Evolutionary conservation across 2,329 filamentous ascomycete genomes (phyloP), one percentile per base, ranked within the genome.

Genomic region (Paradendryphiella salina): DNA sequence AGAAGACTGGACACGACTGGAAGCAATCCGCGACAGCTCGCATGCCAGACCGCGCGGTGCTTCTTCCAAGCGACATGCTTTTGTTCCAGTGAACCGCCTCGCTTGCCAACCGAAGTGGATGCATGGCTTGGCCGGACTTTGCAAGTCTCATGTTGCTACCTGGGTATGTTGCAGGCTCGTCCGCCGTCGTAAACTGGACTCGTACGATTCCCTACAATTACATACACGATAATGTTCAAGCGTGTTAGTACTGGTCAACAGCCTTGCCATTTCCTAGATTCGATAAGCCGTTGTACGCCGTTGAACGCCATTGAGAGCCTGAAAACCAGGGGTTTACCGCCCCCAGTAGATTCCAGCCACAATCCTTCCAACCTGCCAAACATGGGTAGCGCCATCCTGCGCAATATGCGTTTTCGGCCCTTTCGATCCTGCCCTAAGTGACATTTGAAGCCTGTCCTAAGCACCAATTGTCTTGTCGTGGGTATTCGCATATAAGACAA

Each of bases 81-180:
- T 33, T 39, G 32, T 46, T 40, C 42, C 35, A 32, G 33, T 31
- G 34, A 26, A 33, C 36, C 33, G 44, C 46, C 53, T 65, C 62
- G 62, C 55, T 61, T 65, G 54, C 56, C 49, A 64, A 49, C 57
- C 60, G 62, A 65, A 52, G 55, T 48, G 46, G 29, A 45, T 50
- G 37, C 45, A 45, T 35, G 40, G 35, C 50, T 49, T 49, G 45
- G 37, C 50, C n/a, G 15, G 38, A 39, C 20, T 34, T 15, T 18
- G 8, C 29, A 23, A 28, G 50, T 39, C 39, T 40, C 39, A 49
- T 28, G 40, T 34, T 44, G 34, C 23, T 52, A 28, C 23, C 15
- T 18, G 15, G 35, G 8, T 26, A 26, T 26, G 23, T n/a, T n/a
- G 17, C 17, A 31, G 11, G 10, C 28, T 17, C 39, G 33, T 15